Evolutionary conservation across 73 alveolate genomes (phyloP), one percentile per base, ranked within the genome.

Genomic region (Halteria grandinella): DNA sequence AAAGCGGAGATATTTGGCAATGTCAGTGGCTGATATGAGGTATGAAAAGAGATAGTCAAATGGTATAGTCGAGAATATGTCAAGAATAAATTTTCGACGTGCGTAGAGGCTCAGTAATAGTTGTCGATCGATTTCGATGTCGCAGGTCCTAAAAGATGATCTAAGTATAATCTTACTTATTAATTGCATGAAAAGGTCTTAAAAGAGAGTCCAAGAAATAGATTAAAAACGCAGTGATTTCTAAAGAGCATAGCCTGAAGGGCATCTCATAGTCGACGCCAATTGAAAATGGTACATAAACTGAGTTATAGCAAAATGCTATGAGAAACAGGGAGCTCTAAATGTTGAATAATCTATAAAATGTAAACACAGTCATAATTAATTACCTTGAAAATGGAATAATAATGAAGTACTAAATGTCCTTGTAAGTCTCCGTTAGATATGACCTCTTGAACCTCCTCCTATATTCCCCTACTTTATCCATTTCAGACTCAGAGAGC

Each of bases 271-370:
- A 66, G 11, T 80, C 81, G 15, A 80, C 54, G 0, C 85, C 60
- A 25, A 86, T 79, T 7, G 86, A 14, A 47, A 73, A 82, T 11
- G 95, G 91, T 0, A 83, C 82, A 50, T 84, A 54, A 59, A 81
- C 60, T 25, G 83, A 6, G 28, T 58, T 29, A 64, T 71, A 87
- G 8, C 49, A 21, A 57, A 8, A 57, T 10, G 73, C 49, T 5
- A 57, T 20, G 5, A 29, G 23, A 32, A 57, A 57, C 8, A 57
- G 2, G 5, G 18, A 10, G 27, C 10, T 57, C 73, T 53, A 57
- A 6, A 57, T 57, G 36, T 57, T 27, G 21, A 27, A 57, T 1
- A 57, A 32, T n/a, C 73, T 57, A 57, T 8, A 11, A 32, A 14
- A 27, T n/a, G 7, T 10, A 29, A n/a, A n/a, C n/a, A 14, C 3